Percentiles rank a stretch among this genome's conserved stretches.
Evolutionary conservation across 108 stramenopile genomes (phyloP).

Genomic region (Tribonema minus): DNA sequence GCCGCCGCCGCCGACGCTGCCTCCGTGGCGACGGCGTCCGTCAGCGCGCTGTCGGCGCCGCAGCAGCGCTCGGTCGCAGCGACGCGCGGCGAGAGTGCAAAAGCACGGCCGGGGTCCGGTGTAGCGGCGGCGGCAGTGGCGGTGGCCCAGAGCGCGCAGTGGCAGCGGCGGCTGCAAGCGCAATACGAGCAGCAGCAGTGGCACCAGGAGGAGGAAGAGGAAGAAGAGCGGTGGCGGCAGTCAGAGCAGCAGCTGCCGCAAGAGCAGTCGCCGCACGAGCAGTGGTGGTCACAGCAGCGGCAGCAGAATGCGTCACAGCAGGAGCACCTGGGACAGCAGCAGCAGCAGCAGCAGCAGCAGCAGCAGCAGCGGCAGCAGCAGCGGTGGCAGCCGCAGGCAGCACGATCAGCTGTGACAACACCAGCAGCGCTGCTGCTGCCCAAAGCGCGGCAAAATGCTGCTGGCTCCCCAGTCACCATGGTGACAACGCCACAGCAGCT

Average conservation of each 20-base stretch:
- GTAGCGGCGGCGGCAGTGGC: too few relatives aligned
- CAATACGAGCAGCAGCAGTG: neutral
- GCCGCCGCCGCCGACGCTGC: too few relatives aligned
- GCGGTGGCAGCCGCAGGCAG: too few relatives aligned
- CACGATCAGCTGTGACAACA: neutral
- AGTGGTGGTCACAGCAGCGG: neutral
- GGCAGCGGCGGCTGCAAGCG: neutral
- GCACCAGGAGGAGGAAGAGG: neutral
- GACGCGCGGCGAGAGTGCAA: too few relatives aligned
- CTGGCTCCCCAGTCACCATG: neutral
- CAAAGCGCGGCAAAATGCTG: neutral
- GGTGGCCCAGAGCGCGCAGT: too few relatives aligned
- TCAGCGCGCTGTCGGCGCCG: too few relatives aligned
- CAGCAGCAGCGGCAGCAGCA: neutral
- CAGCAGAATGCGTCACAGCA: neutral
- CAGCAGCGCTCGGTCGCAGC: too few relatives aligned
- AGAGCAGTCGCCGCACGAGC: neutral
- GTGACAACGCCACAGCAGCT: neutral
- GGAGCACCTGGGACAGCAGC: neutral
- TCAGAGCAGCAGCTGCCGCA: neutral
- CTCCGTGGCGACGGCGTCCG: too few relatives aligned
- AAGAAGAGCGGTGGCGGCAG: neutral
- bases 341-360: neutral
- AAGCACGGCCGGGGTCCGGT: too few relatives aligned
- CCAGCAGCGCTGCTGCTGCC: too few relatives aligned